Percentiles rank a stretch among this genome's conserved stretches.
phyloP scores from a whole-genome alignment of 768 basidiomycete genomes.

The Suillus paluster region DNA sequence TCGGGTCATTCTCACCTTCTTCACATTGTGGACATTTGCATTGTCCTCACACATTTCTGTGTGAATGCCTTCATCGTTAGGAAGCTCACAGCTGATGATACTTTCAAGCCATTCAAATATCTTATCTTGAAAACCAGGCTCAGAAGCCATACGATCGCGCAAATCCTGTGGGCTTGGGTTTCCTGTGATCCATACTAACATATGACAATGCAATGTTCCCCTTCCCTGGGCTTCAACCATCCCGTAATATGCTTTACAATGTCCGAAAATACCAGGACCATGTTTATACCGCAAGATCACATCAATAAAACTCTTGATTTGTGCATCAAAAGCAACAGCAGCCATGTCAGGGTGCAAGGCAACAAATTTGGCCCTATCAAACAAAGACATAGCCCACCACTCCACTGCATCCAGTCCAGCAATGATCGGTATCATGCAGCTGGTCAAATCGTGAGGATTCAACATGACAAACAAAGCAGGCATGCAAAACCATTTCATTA shows the following conservation, averaged over 20 bases:
- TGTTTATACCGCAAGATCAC: neutral
- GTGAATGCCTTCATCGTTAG: neutral
- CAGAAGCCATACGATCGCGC: neutral
- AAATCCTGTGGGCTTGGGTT: neutral
- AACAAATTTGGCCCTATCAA: too few species aligned
- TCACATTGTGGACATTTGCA: too few species aligned
- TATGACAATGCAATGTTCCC: neutral
- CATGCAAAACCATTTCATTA: neutral
- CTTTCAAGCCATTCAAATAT: neutral
- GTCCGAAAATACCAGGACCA: neutral
- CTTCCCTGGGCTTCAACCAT: neutral
- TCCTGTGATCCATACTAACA: neutral
- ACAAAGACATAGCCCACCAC: too few species aligned
- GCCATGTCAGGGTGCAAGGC: neutral
- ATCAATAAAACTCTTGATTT: neutral
- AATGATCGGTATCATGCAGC: too few species aligned
- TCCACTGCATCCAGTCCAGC: too few species aligned
- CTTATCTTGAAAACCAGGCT: rapidly evolving
- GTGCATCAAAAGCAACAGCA: neutral
- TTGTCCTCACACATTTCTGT: too few species aligned
- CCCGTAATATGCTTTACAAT: neutral
- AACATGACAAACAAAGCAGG: neutral
- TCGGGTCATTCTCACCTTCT: neutral
- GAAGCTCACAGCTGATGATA: neutral
- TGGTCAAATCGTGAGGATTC: neutral